Conservation (phyloP, 768 basidiomycete species). For the Kondoa malvinella region DNA sequence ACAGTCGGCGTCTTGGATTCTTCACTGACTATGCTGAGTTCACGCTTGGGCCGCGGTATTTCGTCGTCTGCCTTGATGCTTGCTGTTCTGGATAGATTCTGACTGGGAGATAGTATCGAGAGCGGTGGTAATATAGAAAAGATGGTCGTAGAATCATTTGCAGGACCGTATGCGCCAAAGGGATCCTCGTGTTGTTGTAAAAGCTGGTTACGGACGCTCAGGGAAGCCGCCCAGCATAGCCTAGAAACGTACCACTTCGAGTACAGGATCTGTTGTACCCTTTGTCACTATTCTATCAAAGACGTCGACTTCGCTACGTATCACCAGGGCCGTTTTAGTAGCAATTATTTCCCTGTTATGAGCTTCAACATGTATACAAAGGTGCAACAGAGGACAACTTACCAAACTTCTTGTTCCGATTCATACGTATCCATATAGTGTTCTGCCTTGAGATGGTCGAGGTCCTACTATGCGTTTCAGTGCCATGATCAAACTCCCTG, state of each 20-base stretch:
- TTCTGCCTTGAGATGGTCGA: constrained; percentile 15
- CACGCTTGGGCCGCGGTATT: background rate
- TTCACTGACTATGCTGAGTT: background rate
- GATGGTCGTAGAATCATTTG: constrained; percentile 13
- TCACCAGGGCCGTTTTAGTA: constrained; percentile 12
- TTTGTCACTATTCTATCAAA: constrained; percentile 18
- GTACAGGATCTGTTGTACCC: constrained; percentile 9
- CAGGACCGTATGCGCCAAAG: constrained; percentile 14
- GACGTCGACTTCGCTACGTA: constrained; percentile 15
- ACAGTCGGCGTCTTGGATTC: background rate
- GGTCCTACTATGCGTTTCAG: background rate
- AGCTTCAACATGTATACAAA: background rate
- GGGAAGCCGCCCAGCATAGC: background rate
- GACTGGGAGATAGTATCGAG: constrained; percentile 5
- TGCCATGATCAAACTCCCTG: background rate
- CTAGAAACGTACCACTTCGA: background rate
- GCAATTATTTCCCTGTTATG: constrained; percentile 1
- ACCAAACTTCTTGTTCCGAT: constrained; percentile 17
- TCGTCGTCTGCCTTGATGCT: background rate
- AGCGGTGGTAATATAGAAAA: constrained; percentile 17
- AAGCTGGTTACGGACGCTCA: constrained; percentile 9
- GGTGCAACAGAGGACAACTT: background rate
- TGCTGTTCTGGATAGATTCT: background rate
- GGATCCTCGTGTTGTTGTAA: constrained; percentile 11
- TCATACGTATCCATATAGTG: constrained; percentile 15